These are phyloP conservation scores for Scheffersomyces stambukii DNA, from an alignment of 1,139 yeast species.

Conservation along the genomic window DNA sequence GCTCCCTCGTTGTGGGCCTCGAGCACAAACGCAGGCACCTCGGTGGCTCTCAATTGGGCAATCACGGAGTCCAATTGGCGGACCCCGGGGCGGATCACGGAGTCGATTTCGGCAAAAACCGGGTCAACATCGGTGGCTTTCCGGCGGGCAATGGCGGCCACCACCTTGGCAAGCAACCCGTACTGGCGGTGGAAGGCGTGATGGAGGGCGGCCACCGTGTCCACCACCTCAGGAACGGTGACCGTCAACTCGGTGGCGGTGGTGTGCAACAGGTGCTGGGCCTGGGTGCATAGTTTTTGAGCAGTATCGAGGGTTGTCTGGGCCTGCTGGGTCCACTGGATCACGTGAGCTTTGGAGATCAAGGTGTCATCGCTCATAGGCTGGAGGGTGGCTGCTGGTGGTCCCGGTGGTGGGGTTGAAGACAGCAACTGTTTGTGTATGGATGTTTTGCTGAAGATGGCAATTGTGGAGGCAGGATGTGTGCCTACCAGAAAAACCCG, in stretches of 20 bases:
- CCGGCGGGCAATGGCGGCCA: no score
- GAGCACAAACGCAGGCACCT: constrained; percentile 27
- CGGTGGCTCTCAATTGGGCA: constrained; percentile 18
- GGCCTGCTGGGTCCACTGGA: constrained; percentile 28
- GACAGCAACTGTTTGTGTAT: no score
- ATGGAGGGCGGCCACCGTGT: no score
- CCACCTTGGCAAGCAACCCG: no score
- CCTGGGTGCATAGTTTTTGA: constrained; percentile 28
- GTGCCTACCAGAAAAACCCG: no score
- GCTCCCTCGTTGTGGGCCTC: constrained; percentile 4
- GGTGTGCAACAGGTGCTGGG: constrained; percentile 25
- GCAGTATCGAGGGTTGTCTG: constrained; percentile 26
- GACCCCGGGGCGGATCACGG: constrained; percentile 18
- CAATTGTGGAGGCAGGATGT: no score
- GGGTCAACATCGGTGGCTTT: no score
- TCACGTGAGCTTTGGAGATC: constrained; percentile 7
- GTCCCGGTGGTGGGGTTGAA: no score
- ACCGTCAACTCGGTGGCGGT: constrained; percentile 20
- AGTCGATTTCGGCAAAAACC: constrained; percentile 6
- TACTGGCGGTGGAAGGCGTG: no score
- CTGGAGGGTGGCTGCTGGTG: no score
- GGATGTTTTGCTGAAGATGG: no score
- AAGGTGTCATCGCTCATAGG: no score
- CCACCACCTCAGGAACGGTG: constrained; percentile 21
- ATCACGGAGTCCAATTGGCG: constrained; percentile 24